A percentile compares a stretch with the other conserved stretches of the same genome.
Conservation (phyloP, 495 filamentous ascomycete species). For the Amorphotheca resinae region DNA sequence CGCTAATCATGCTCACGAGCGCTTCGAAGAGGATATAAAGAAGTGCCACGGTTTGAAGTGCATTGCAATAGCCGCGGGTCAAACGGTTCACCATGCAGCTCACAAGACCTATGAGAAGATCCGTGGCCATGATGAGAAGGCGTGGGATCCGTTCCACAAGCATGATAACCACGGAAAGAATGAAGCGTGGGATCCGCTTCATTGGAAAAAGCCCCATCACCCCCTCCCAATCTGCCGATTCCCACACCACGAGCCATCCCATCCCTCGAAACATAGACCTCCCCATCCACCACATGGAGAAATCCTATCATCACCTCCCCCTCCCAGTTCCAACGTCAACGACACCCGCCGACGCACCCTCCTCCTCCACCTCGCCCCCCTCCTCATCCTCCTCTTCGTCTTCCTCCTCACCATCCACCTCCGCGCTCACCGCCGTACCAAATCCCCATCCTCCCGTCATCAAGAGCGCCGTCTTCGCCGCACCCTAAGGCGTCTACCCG, state of each 20-base stretch:
- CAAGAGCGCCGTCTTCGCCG: constrained; percentile 29
- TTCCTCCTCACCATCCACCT: constrained; percentile 21
- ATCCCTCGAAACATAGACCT: constrained; percentile 1
- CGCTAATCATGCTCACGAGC: constrained; percentile 3
- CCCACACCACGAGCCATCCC: constrained; percentile 2
- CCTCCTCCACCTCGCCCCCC: constrained; percentile 11
- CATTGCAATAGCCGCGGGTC: constrained; percentile 8
- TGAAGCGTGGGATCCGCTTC: constrained; percentile 6
- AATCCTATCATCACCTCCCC: constrained; percentile 1
- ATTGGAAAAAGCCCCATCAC: constrained; percentile 8
- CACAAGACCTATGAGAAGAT: constrained; percentile 10
- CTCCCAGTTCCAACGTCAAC: background rate
- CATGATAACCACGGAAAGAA: constrained; percentile 8
- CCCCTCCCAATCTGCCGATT: constrained; percentile 14
- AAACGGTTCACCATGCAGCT: constrained; percentile 10
- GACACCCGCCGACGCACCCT: constrained; percentile 5
- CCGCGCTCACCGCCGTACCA: constrained; percentile 8
- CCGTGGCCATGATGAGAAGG: constrained; percentile 2
- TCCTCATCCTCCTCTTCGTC: constrained; percentile 24
- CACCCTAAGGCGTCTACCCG: constrained; percentile 28
- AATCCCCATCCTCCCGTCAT: too few species aligned
- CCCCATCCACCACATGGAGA: constrained; percentile 4
- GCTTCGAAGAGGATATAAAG: constrained; percentile 5
- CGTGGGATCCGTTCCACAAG: constrained; percentile 7
- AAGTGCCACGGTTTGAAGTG: constrained; percentile 21